A percentile compares a stretch with the other conserved stretches of the same genome.
Conservation (phyloP, 2,329 filamentous ascomycete species). For the Rutstroemia sp. region DNA sequence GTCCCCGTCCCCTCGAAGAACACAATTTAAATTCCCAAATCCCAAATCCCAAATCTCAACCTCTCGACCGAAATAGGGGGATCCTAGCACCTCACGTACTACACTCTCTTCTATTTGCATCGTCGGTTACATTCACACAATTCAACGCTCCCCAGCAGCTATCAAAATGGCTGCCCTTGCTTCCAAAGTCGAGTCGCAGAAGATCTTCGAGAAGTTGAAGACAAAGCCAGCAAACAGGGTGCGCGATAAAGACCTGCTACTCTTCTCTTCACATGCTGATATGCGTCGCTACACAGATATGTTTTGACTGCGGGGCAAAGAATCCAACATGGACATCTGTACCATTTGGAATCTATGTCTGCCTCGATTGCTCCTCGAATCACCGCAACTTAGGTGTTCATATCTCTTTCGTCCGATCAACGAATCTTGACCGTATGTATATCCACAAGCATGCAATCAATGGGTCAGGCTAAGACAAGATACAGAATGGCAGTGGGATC, state of each 20-base stretch:
- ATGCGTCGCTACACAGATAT: conserved; percentile 53
- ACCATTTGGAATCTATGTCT: conserved; percentile 94
- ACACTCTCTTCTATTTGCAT: not conserved
- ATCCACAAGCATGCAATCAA: conserved; percentile 7
- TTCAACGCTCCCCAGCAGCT: not conserved
- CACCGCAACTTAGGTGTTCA: conserved; percentile 97
- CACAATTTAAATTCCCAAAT: conserved; percentile 6
- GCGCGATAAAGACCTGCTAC: conserved; percentile 27
- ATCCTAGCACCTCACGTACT: not conserved
- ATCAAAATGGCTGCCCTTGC: conserved; percentile 58
- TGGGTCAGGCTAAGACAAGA: conserved; percentile 19
- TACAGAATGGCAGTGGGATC: conserved; percentile 96
- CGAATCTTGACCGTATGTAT: conserved; percentile 90
- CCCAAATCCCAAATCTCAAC: not conserved
- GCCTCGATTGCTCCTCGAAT: conserved; percentile 93
- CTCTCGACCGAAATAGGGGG: conserved; percentile 14
- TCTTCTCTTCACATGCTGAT: conserved; percentile 13
- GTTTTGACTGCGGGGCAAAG: conserved; percentile 96
- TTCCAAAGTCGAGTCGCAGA: conserved; percentile 89
- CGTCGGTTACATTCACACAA: not conserved
- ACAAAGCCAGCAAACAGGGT: conserved; percentile 93
- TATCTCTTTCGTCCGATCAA: conserved; percentile 97
- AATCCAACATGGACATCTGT: conserved; percentile 98
- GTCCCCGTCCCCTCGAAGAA: conserved; percentile 11
- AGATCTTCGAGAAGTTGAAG: conserved; percentile 97